Evolutionary conservation across 352 stramenopile genomes (phyloP), one percentile per base, ranked within the genome.

Genomic region (Phytophthora sp.): DNA sequence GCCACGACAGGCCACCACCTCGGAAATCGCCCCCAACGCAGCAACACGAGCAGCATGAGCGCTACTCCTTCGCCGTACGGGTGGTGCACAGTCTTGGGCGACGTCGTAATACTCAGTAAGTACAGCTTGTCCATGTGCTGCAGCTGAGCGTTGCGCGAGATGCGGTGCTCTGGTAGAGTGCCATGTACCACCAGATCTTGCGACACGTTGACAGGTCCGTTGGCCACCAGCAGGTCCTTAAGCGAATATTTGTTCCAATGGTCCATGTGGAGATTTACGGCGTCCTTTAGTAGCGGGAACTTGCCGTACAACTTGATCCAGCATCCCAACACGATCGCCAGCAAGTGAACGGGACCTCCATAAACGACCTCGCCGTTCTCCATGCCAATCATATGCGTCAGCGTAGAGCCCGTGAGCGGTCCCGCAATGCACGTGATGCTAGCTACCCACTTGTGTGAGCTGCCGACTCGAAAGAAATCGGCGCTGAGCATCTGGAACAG

Each of bases 31-130:
- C 57, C 52, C 55, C 58, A 68, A 18, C 49, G 58, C 2, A 80
- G 66, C 23, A 76, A 23, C 15, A 69, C 0, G 9, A 86, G 2
- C 33, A 74, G 21, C 0, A 42, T 36, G 13, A 72, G 12, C 4
- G 72, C 39, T 0, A 66, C 24, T 1, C 64, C 36, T 51, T 89
- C 80, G 0, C 66, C 35, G 5, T 76, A 55, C 0, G 79, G 79
- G 2, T 77, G 57, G 41, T 88, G 67, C 16, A 79, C 63, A 13
- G 62, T 81, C 53, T 74, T 76, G 1, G 82, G 76, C 0, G 73
- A 90, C 30, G 84, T 91, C n/a, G 80, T 76, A 57, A 93, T 92
- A 67, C 83, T 91, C 18, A 91, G 59, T 26, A 91, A 69, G 45
- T 79, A 76, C 27, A 86, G 38, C 60, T 84, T 83, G 31, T 89